phyloP scores from a whole-genome alignment of 768 basidiomycete genomes.

The Boletus tylopilopsis region DNA sequence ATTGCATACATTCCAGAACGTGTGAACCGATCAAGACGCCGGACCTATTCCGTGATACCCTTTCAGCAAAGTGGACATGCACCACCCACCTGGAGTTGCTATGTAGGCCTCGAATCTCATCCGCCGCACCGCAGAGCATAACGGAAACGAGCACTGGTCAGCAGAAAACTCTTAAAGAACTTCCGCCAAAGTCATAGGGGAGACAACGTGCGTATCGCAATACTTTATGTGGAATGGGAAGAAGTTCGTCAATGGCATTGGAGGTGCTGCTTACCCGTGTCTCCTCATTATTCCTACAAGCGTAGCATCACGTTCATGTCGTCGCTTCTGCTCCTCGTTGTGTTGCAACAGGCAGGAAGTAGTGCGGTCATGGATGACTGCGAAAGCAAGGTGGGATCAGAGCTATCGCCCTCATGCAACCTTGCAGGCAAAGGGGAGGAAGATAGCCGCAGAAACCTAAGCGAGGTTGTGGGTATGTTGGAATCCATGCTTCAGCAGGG shows the following conservation, averaged over 20 bases:
- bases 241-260: slow-evolving; percentile 11
- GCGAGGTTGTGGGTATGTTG: slow-evolving; percentile 23
- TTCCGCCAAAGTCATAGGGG: slow-evolving; percentile 21
- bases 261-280: slow-evolving; percentile 21
- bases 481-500: slow-evolving; percentile 17
- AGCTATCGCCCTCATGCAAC: slow-evolving; percentile 18
- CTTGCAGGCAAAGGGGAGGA: slow-evolving; percentile 28
- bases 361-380: slow-evolving; percentile 21
- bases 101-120: slow-evolving; percentile 18
- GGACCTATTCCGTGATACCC: slow-evolving; percentile 10
- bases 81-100: slow-evolving; percentile 21
- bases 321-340: slow-evolving; percentile 23
- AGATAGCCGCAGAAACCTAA: slow-evolving; percentile 22
- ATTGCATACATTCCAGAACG: slow-evolving; percentile 24
- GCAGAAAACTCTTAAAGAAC: slow-evolving; percentile 14
- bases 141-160: slow-evolving; percentile 13
- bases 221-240: slow-evolving; percentile 20
- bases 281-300: slow-evolving; percentile 20
- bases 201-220: slow-evolving; percentile 18
- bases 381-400: slow-evolving; percentile 22
- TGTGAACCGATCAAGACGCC: slow-evolving; percentile 17
- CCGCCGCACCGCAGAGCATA: slow-evolving; percentile 21
- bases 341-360: slow-evolving; percentile 24
- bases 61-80: slow-evolving; percentile 19
- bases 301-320: slow-evolving; percentile 28